These are phyloP conservation scores for Dictyostelium purpureum DNA, from an alignment of 78 protist species.

Conservation along the genomic window DNA sequence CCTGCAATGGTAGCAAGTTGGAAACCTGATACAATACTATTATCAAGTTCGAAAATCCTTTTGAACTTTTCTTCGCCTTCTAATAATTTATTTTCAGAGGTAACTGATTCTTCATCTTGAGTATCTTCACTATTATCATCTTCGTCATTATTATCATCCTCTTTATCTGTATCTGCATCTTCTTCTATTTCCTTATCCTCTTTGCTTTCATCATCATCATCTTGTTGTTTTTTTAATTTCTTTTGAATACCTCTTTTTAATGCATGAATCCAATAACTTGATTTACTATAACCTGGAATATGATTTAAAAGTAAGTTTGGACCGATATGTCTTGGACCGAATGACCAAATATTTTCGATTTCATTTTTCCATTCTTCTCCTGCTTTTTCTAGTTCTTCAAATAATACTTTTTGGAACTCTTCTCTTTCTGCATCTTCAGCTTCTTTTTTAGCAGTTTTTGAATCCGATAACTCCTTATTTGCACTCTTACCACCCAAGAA, in stretches of 20 bases:
- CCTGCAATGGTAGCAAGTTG: constrained; percentile 94
- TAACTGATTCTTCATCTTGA: not conserved
- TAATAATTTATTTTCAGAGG: constrained; percentile 28
- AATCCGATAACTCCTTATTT: constrained; percentile 11
- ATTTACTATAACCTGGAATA: constrained; percentile 32
- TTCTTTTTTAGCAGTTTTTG: constrained; percentile 41
- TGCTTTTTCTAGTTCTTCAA: constrained; percentile 38
- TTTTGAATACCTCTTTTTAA: constrained; percentile 57
- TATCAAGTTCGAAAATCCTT: constrained; percentile 68
- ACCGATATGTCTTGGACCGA: constrained; percentile 84
- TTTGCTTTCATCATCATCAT: not conserved
- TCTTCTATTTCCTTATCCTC: not conserved
- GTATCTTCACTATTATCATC: not conserved
- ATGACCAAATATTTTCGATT: constrained; percentile 77
- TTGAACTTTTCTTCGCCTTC: constrained; percentile 48
- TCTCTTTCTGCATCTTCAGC: constrained; percentile 60
- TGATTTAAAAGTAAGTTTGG: constrained; percentile 81
- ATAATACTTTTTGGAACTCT: constrained; percentile 33
- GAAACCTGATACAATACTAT: constrained; percentile 92
- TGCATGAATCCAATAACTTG: constrained; percentile 37
- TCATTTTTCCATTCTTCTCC: constrained; percentile 73
- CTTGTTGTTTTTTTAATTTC: constrained; percentile 30
- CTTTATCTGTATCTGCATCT: not conserved
- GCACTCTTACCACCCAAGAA: constrained; percentile 66
- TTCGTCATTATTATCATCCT: not conserved